Evolutionary conservation across 2,329 filamentous ascomycete species (phyloP).

Genomic region (Cryphonectria radicalis): DNA sequence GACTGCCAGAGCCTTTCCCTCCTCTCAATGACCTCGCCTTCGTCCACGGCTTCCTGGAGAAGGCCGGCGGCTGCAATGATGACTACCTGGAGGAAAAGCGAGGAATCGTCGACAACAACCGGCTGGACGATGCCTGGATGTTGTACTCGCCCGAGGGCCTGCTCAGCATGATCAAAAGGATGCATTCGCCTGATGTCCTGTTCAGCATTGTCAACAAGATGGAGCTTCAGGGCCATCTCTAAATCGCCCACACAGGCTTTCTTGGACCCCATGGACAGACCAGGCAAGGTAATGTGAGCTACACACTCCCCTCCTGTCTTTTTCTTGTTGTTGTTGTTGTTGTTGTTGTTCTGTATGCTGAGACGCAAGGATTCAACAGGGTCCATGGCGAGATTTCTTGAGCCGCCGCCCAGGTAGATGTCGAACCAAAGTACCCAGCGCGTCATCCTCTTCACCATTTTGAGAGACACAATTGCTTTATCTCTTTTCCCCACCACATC

Average conservation of each 20-base stretch:
- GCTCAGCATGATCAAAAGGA: not conserved
- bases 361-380: not conserved
- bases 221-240: too few relatives aligned
- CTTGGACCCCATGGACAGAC: too few relatives aligned
- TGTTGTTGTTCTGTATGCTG: not conserved
- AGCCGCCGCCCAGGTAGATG: not conserved
- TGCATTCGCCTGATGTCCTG: too few relatives aligned
- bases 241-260: too few relatives aligned
- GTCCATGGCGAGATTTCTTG: not conserved
- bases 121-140: not conserved
- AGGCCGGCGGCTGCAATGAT: not conserved
- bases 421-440: not conserved
- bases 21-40: not conserved
- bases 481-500: not conserved
- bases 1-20: not conserved
- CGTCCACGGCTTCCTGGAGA: not conserved
- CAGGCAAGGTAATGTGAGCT: not conserved
- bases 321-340: too few relatives aligned
- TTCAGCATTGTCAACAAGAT: too few relatives aligned
- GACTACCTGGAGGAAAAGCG: not conserved
- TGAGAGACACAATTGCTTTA: not conserved
- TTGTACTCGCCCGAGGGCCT: not conserved
- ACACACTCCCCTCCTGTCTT: not conserved
- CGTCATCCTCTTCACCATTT: not conserved
- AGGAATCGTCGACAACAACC: not conserved